These are phyloP conservation scores for Handroanthus guayacan DNA, from an alignment of 257 asterid genomes.

Conservation along the genomic window DNA sequence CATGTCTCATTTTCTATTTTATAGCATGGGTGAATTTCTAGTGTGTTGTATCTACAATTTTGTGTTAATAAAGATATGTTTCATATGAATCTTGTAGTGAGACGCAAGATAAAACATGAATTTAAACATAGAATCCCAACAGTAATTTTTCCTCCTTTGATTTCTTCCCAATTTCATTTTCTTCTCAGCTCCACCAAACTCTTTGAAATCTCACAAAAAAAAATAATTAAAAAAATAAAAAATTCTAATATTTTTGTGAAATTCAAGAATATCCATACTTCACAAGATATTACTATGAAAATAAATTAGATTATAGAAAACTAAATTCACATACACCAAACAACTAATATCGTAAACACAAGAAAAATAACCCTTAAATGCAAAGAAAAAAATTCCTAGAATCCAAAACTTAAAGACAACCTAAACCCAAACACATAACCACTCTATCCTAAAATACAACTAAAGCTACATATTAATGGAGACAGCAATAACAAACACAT, in stretches of 20 bases:
- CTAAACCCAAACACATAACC: not conserved
- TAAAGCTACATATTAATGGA: slow-evolving; percentile 28
- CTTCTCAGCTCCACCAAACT: no score
- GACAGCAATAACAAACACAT: not conserved
- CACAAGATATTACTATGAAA: not conserved
- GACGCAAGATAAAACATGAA: no score
- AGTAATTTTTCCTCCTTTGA: no score
- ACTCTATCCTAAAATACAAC: not conserved
- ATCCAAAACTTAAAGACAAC: not conserved
- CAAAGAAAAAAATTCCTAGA: not conserved
- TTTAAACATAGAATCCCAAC: no score
- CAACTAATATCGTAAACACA: not conserved
- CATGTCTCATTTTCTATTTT: no score
- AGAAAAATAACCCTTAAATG: not conserved
- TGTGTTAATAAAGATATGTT: no score
- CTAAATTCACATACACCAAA: not conserved
- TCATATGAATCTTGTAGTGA: no score
- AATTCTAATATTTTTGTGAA: not conserved
- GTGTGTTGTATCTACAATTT: no score
- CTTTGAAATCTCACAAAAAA: no score
- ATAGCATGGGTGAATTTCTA: no score
- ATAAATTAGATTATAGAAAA: not conserved
- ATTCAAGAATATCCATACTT: not conserved
- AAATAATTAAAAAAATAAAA: no score
- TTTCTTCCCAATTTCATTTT: no score